Evolutionary conservation across 2,329 filamentous ascomycete genomes (phyloP), one percentile per base, ranked within the genome.

Genomic region (Sporothrix brunneoviolacea): DNA sequence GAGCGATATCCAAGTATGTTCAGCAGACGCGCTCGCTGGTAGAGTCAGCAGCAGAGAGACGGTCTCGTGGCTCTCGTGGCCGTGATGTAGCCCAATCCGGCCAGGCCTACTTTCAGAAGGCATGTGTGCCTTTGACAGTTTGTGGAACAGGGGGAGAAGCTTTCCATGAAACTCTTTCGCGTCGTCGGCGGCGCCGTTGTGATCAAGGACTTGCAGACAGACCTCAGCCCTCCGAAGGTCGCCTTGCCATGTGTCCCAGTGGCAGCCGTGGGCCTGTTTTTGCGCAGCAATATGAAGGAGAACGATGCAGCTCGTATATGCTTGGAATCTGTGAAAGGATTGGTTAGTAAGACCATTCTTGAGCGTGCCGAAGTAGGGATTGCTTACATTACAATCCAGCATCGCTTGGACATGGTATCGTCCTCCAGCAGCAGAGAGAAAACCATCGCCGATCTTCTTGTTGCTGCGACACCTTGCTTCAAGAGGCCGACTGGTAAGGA

Each of bases 381-480:
- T 16, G 28, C 28, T 7, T 56, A 65, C 64, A 65, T 62, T 12
- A 64, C 58, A 7, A 65, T 51, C 61, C 63, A 66, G 30, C 59
- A 62, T 1, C 59, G 52, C 32, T 55, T 57, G 21, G 61, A 59
- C 16, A 61, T 51, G 15, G 54, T 52, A 5, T 54, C 50, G 13
- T 60, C 58, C 8, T 49, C 47, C 1, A 60, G 45, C 4, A 67
- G 51, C 2, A 60, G 42, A 0, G 53, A 48, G 4, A 63, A 53
- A 4, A 66, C 58, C 3, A 54, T 39, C 0, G 63, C 60, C 0
- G 64, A 61, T 8, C 57, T 48, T 4, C 58, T 57, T 0, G 63
- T 64, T 0, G 64, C 61, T 1, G 57, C 44, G 8, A 65, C 44
- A 1, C 61, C 64, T 10, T 61, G 53, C 8, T 57, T 33, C 4